Evolutionary conservation across 2,329 filamentous ascomycete species (phyloP), one percentile per base, ranked within the genome.

Genomic region (Chaetomium globosum): DNA sequence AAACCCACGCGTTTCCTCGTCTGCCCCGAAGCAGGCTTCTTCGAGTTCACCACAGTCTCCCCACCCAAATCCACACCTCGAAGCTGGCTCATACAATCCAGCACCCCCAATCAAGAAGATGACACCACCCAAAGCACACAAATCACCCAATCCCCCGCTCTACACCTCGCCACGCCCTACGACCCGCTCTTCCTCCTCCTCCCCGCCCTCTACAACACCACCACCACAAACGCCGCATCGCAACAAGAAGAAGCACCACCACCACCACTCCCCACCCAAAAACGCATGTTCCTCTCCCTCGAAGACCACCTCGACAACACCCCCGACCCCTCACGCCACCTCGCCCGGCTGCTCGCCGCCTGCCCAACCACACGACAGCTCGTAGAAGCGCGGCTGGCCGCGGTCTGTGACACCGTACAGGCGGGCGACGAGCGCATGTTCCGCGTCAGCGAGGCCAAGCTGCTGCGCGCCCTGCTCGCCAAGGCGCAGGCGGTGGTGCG

Each of bases 361-460:
- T 81, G 79, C 74, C 76, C 73, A 61, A 78, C 79, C 65, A 79
- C 81, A 72, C 82, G 80, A 66, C 75, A 69, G 2, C 78, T 82
- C 36, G 75, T 96, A 0, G 87, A 91, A 72, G 77, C 81, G 12
- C 84, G 92, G 43, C 88, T 96, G 79, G 82, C 81, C 1, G 82
- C 80, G 1, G 82, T 95, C 5, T 96, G 93, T 77, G 93, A 97
- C 72, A 89, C 84, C 0, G 89, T 96, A 12, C 89, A 95, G 39
- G 91, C 90, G 0, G 91, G 90, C 16, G 91, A 91, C 66, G 93
- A 97, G 76, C 86, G 80, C 62, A 92, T 97, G 91, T 97, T 90
- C 76, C 87, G 92, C 13, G 79, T 96, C 28, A 95, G 83, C 71
- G 84, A 90, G 72, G 79, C 82, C 13, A 96, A 93, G 74, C 83